phyloP scores from a whole-genome alignment of 2,329 filamentous ascomycete species.

The Colletotrichum brevisporum region DNA sequence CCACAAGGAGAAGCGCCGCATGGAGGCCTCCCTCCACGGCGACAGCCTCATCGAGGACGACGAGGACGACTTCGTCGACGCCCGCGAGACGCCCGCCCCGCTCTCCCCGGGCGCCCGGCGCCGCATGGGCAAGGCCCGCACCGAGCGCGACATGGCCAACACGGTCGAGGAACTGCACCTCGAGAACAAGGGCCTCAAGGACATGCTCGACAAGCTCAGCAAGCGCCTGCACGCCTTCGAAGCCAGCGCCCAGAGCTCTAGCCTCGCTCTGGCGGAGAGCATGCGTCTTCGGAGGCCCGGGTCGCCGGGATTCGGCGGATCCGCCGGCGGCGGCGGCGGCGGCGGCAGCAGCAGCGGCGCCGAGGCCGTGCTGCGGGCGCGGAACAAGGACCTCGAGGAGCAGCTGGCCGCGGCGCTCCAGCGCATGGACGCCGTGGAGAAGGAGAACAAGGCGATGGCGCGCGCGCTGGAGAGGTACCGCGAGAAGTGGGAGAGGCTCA shows the following conservation, averaged over 20 bases:
- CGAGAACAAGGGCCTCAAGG: constrained; percentile 89
- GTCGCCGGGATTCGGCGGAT: constrained; percentile 56
- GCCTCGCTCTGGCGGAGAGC: constrained; percentile 88
- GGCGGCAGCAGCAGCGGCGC: constrained; percentile 37
- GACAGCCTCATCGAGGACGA: constrained; percentile 70
- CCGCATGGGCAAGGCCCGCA: constrained; percentile 56
- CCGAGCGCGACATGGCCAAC: constrained; percentile 67
- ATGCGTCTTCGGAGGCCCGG: constrained; percentile 73
- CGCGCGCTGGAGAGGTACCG: constrained; percentile 71
- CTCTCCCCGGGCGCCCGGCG: constrained; percentile 59
- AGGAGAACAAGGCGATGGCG: constrained; percentile 68
- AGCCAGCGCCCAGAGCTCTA: constrained; percentile 89
- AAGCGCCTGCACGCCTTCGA: constrained; percentile 94
- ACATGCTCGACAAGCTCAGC: constrained; percentile 87
- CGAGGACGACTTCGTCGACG: constrained; percentile 92
- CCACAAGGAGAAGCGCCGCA: constrained; percentile 75
- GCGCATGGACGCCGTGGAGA: constrained; percentile 77
- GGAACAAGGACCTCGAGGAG: constrained; percentile 77
- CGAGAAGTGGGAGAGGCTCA: constrained; percentile 73
- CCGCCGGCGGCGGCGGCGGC: neutral
- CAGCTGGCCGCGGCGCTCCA: constrained; percentile 70
- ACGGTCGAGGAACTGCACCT: constrained; percentile 89
- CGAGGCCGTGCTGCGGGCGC: constrained; percentile 58
- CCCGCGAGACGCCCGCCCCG: constrained; percentile 74
- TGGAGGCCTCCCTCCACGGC: constrained; percentile 64